Evolutionary conservation across 2,329 filamentous ascomycete genomes (phyloP), one percentile per base, ranked within the genome.

Genomic region (Bimuria novae-zelandiae): DNA sequence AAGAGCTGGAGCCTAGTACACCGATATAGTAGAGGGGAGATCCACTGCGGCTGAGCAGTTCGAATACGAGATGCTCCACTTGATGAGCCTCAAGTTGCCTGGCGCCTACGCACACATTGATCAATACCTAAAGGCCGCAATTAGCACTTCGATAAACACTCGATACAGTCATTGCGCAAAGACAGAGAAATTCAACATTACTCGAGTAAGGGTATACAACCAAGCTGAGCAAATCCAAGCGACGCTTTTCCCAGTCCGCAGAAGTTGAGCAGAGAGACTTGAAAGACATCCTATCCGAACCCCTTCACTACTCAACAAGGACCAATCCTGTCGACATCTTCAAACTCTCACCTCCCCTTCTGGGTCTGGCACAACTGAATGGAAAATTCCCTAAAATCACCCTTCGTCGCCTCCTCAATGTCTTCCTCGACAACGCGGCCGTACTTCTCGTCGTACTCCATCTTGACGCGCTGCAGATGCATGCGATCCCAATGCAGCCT

Each of bases 401-500:
- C 85, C 57, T 83, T 85, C 0, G 90, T 89, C 36, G 89, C 89
- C 47, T 92, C 89, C 42, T 84, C 83, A 32, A 99, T 85, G 37
- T 90, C 90, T 40, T 90, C 86, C 68, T 91, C 85, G 58, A 97
- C 81, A 40, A 88, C 84, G 45, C 82, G 78, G 4, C 83, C 82
- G 73, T 97, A 97, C 56, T 92, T 86, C 56, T 88, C 85, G 51
- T 84, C 82, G 74, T 92, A 99, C 57, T 92, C 89, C 27, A 77
- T 76, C 80, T 95, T 95, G 49, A 97, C 85, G 17, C 83, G 82
- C 54, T 86, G 84, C 76, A 97, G 82, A 74, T 97, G 93, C 58
- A 83, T 76, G 4, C 88, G 84, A 67, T 97, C 92, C 94, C 94
- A 97, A 75, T 97, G 94, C 72, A 93, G 85, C 27, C 94, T 83